phyloP scores from a whole-genome alignment of 345 rosid species.

The Arabidopsis thaliana region DNA sequence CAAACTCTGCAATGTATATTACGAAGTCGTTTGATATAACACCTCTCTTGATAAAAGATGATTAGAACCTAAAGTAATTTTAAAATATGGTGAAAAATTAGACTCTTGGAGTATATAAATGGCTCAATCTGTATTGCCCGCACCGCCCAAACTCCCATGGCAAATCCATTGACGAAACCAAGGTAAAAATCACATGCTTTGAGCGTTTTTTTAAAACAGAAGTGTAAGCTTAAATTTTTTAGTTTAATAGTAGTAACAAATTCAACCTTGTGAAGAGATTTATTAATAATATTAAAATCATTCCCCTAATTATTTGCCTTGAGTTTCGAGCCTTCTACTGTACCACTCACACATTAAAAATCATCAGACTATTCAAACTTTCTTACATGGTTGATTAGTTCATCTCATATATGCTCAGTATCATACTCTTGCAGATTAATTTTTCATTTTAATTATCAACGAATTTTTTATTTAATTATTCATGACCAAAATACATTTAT shows the following conservation, averaged over 20 bases:
- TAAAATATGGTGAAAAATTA: neutral
- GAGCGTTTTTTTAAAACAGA: slow-evolving; percentile 7
- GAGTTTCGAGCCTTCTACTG: slow-evolving; percentile 15
- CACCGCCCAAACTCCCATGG: slow-evolving; percentile 43
- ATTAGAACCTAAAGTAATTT: neutral
- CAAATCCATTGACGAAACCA: slow-evolving; percentile 41
- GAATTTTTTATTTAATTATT: neutral
- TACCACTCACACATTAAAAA: slow-evolving; percentile 8
- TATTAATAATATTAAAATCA: slow-evolving; percentile 32
- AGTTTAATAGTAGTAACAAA: neutral
- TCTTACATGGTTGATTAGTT: slow-evolving; percentile 24
- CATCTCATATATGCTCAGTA: slow-evolving; percentile 6
- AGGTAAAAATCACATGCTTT: slow-evolving; percentile 44
- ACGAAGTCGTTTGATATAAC: neutral
- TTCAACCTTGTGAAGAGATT: slow-evolving; percentile 14
- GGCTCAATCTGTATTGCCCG: neutral
- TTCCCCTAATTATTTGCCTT: slow-evolving; percentile 39
- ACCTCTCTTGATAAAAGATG: neutral
- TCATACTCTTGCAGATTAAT: neutral
- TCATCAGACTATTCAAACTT: slow-evolving; percentile 26
- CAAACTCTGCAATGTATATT: neutral
- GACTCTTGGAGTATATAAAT: slow-evolving; percentile 3
- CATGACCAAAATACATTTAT: neutral
- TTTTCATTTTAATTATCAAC: neutral
- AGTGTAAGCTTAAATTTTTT: slow-evolving; percentile 11